Evolutionary conservation across 2,329 filamentous ascomycete genomes (phyloP).

Genomic region (Aureobasidium vineae): DNA sequence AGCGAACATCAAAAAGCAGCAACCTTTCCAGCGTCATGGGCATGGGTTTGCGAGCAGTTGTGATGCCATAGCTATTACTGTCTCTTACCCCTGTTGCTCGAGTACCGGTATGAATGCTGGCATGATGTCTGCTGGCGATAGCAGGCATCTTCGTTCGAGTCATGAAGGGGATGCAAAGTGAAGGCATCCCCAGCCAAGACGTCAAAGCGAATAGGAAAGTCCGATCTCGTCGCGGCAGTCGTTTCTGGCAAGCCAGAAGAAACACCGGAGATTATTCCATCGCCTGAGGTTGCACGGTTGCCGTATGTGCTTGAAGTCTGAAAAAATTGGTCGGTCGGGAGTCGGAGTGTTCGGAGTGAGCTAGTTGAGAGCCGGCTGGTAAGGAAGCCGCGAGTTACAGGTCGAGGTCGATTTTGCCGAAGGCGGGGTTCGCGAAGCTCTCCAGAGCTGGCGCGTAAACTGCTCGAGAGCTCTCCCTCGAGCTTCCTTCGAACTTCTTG

Average conservation of each 20-base stretch:
- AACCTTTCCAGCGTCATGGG: neutral
- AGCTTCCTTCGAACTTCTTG: constrained; percentile 13
- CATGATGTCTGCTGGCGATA: neutral
- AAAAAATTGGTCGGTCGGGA: neutral
- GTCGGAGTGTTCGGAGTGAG: constrained; percentile 14
- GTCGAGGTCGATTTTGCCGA: constrained; percentile 1
- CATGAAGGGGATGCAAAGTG: neutral
- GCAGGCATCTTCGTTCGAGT: neutral
- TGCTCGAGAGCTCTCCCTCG: constrained; percentile 9
- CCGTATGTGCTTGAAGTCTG: neutral
- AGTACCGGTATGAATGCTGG: neutral
- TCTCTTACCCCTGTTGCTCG: neutral
- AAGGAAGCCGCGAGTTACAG: neutral
- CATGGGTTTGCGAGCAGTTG: neutral
- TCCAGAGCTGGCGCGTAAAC: constrained; percentile 17
- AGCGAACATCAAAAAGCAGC: constrained; percentile 19
- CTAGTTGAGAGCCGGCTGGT: neutral
- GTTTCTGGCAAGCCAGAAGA: constrained; percentile 1
- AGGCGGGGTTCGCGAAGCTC: constrained; percentile 13
- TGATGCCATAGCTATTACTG: neutral
- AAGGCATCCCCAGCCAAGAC: neutral
- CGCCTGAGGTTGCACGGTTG: constrained; percentile 3
- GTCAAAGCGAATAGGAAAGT: neutral
- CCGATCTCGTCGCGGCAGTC: constrained; percentile 18
- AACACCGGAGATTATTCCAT: neutral